Base-by-base conservation (phyloP, 2,329 filamentous ascomycete genomes). In the Trichoderma citrinoviride region DNA sequence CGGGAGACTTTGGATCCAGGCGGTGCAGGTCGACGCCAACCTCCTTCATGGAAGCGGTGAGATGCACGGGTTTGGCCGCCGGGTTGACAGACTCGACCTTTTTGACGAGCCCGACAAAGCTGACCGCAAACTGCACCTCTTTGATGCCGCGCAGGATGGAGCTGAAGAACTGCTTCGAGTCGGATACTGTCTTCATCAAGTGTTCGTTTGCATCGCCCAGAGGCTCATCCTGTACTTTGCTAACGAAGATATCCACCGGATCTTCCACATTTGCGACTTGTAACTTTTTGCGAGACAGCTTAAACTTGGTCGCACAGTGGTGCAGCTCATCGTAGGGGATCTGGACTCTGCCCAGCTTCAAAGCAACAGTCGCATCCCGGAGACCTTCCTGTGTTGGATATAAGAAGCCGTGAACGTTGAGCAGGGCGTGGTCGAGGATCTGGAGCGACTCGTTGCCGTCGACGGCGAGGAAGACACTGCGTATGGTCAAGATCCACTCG, bases 31-130 rank as follows among this genome's bases (percentile, higher is more conserved):
- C 95, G 73, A 99, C 85, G 66, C 94, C 94, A 47, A 99, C 87
- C 75, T 99, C 96, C 76, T 99, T 98, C 85, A 97, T 96, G 7
- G 94, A 93, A 50, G 93, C 85, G 73, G 94, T 97, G 67, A 97
- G 82, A 66, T 90, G 87, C 7, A 97, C 84, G 3, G 92, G 89
- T n/a, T 84, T 82, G 29, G 89, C 87, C 3, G 83, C 83, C 3
- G 89, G 83, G 67, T 88, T 86, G 65, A 91, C 82, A 2, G 87
- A 83, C 44, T 89, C 83, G 14, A 97, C 84, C 71, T 88, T 89
- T 76, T 93, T 95, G 23, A 92, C 93, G 66, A 99, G 79, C 19
- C 92, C 92, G 70, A 97, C 85, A 76, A 94, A 95, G 77, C 94
- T 94, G 73, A 98, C 87, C 0, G 93, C 94, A 72, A 99, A 92